Evolutionary conservation across 2,329 filamentous ascomycete species (phyloP).

Genomic region (Fusarium oxysporum): DNA sequence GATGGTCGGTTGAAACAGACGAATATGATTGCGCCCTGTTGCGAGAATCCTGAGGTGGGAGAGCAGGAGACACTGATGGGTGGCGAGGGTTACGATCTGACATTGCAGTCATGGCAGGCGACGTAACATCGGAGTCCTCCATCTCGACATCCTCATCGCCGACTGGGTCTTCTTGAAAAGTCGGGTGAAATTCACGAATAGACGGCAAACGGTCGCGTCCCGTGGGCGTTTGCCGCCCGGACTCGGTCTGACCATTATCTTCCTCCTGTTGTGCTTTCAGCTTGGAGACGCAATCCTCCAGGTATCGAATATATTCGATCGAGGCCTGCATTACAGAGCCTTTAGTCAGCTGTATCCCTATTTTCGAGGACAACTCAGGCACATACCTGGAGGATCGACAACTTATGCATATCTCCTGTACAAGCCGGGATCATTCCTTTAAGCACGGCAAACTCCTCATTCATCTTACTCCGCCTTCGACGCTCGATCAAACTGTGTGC

Average conservation of each 20-base stretch:
- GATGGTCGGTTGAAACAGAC: slow-evolving; percentile 62
- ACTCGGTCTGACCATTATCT: slow-evolving; percentile 45
- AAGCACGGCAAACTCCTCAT: slow-evolving; percentile 93
- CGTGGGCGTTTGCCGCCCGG: slow-evolving; percentile 44
- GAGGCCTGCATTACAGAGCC: slow-evolving; percentile 72
- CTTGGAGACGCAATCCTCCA: slow-evolving; percentile 87
- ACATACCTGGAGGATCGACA: slow-evolving; percentile 90
- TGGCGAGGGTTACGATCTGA: slow-evolving; percentile 51
- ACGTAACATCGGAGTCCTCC: slow-evolving; percentile 63
- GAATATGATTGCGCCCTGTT: slow-evolving; percentile 66
- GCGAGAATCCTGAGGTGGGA: slow-evolving; percentile 58
- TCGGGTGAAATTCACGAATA: slow-evolving; percentile 54
- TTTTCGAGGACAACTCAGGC: neutral
- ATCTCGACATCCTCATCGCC: slow-evolving; percentile 68
- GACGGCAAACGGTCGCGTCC: slow-evolving; percentile 49
- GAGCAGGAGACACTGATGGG: slow-evolving; percentile 65
- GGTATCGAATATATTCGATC: slow-evolving; percentile 94
- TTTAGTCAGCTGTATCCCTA: slow-evolving; percentile 15
- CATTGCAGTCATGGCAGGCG: slow-evolving; percentile 57
- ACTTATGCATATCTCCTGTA: slow-evolving; percentile 97
- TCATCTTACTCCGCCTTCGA: slow-evolving; percentile 94
- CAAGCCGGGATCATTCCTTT: slow-evolving; percentile 98
- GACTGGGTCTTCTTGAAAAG: slow-evolving; percentile 54
- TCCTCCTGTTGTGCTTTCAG: slow-evolving; percentile 72
- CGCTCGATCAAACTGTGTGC: slow-evolving; percentile 96